These are phyloP conservation scores for Sanghuangporus sanghuang DNA, from an alignment of 1,284 basidiomycete genomes.

Conservation along the genomic window DNA sequence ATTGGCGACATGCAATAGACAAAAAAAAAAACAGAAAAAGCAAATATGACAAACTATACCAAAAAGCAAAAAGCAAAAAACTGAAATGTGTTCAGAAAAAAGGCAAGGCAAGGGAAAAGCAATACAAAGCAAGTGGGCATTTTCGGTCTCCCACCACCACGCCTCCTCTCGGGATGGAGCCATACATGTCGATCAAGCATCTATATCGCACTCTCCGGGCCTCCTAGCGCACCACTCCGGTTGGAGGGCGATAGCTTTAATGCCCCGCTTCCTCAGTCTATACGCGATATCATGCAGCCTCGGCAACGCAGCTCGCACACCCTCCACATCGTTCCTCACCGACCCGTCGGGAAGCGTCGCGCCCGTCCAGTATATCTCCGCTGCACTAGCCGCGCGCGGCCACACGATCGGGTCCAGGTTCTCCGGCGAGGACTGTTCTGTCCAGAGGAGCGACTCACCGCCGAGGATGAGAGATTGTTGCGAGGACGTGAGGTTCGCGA, in stretches of 20 bases:
- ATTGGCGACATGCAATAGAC: too few relatives aligned
- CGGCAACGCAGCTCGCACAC: conserved; percentile 29
- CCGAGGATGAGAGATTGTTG: conserved; percentile 30
- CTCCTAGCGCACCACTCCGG: conserved; percentile 43
- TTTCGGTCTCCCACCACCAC: too few relatives aligned
- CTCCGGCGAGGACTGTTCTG: conserved; percentile 47
- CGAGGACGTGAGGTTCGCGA: conserved; percentile 35
- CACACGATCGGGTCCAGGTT: conserved; percentile 53
- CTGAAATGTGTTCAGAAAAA: too few relatives aligned
- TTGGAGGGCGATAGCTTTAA: conserved; percentile 38
- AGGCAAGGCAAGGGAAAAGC: too few relatives aligned
- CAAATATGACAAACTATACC: too few relatives aligned
- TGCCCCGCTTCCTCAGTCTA: conserved; percentile 35
- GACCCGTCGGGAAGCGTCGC: conserved; percentile 16
- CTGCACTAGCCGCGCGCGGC: conserved; percentile 56
- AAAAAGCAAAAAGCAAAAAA: too few relatives aligned
- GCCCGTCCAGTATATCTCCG: conserved; percentile 62
- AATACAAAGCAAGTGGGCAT: too few relatives aligned
- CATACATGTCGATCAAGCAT: background rate
- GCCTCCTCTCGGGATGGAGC: too few relatives aligned
- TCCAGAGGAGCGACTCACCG: conserved; percentile 48
- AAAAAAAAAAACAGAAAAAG: too few relatives aligned
- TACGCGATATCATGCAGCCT: conserved; percentile 39
- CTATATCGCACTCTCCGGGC: conserved; percentile 26
- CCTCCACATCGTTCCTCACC: conserved; percentile 16